A percentile compares a stretch with the other conserved stretches of the same genome.
phyloP scores from a whole-genome alignment of 2,329 filamentous ascomycete genomes.

The Colletotrichum neosansevieriae region DNA sequence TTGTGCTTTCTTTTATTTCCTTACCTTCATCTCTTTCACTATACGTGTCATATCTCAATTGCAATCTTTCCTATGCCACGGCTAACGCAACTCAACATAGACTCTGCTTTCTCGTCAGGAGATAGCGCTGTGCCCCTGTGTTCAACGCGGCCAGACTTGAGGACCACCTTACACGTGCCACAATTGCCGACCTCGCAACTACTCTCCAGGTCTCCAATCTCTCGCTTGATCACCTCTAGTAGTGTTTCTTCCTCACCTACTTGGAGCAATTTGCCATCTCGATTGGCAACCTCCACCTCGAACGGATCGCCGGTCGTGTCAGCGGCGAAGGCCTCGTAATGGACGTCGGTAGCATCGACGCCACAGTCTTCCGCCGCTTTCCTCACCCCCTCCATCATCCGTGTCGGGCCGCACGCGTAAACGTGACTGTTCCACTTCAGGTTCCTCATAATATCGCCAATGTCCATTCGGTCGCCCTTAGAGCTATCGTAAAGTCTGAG shows the following conservation, averaged over 20 bases:
- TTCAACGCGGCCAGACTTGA: constrained; percentile 59
- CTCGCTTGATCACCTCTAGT: constrained; percentile 59
- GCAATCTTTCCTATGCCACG: constrained; percentile 62
- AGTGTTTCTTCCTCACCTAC: constrained; percentile 63
- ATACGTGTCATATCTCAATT: constrained; percentile 57
- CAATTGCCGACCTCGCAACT: constrained; percentile 68
- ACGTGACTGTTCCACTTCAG: constrained; percentile 67
- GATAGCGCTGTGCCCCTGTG: constrained; percentile 62
- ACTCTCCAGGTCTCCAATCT: constrained; percentile 58
- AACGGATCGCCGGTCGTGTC: constrained; percentile 70
- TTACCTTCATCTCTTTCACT: not conserved
- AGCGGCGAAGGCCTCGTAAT: constrained; percentile 71
- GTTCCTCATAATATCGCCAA: constrained; percentile 57
- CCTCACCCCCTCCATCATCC: constrained; percentile 66
- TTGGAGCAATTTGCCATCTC: constrained; percentile 53
- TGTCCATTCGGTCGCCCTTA: constrained; percentile 64
- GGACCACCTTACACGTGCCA: constrained; percentile 61
- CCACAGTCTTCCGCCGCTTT: constrained; percentile 54
- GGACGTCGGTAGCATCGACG: constrained; percentile 64
- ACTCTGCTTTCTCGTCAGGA: constrained; percentile 56
- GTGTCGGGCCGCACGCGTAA: constrained; percentile 70
- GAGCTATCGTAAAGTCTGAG: constrained; percentile 66
- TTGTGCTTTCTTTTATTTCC: not conserved
- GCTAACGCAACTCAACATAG: constrained; percentile 66
- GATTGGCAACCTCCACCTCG: constrained; percentile 63